Percentiles rank a stretch among this genome's conserved stretches.
phyloP scores from a whole-genome alignment of 768 basidiomycete species.

The Termitomyces sp. region DNA sequence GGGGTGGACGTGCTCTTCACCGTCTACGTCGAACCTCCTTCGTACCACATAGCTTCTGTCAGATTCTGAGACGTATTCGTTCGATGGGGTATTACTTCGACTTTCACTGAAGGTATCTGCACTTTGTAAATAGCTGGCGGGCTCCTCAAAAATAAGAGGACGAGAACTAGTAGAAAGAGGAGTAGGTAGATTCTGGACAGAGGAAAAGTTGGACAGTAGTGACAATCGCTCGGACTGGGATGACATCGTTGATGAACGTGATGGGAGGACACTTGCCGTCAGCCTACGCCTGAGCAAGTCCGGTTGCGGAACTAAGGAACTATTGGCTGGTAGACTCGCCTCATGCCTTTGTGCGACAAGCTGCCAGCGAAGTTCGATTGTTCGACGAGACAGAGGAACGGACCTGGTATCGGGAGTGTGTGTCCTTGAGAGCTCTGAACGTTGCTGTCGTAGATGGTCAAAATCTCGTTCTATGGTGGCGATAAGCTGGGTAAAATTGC shows the following conservation, averaged over 20 bases:
- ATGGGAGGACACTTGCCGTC: slow-evolving; percentile 7
- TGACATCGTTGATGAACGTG: slow-evolving; percentile 19
- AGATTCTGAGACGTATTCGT: slow-evolving; percentile 12
- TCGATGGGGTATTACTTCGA: background rate
- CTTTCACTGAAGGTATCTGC: slow-evolving; percentile 10
- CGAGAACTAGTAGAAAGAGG: slow-evolving; percentile 29
- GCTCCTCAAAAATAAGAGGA: slow-evolving; percentile 39
- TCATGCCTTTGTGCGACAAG: background rate
- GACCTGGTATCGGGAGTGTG: background rate
- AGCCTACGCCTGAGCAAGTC: slow-evolving; percentile 22
- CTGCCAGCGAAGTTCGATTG: background rate
- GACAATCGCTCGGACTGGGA: slow-evolving; percentile 32
- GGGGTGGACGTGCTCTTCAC: slow-evolving; percentile 36
- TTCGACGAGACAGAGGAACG: background rate
- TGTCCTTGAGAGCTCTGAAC: slow-evolving; percentile 11
- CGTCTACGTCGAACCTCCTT: slow-evolving; percentile 30
- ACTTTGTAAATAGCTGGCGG: slow-evolving; percentile 27
- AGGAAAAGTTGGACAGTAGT: slow-evolving; percentile 37
- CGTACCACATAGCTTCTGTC: slow-evolving; percentile 32
- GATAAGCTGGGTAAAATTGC: slow-evolving; percentile 8
- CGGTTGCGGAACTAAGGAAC: slow-evolving; percentile 7
- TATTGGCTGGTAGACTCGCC: background rate
- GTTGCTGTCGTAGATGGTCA: slow-evolving; percentile 21
- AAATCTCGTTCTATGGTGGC: slow-evolving; percentile 23
- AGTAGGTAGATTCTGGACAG: slow-evolving; percentile 35